These are phyloP conservation scores for Cladophialophora yegresii DNA, from an alignment of 2,329 filamentous ascomycete species.

Conservation along the genomic window DNA sequence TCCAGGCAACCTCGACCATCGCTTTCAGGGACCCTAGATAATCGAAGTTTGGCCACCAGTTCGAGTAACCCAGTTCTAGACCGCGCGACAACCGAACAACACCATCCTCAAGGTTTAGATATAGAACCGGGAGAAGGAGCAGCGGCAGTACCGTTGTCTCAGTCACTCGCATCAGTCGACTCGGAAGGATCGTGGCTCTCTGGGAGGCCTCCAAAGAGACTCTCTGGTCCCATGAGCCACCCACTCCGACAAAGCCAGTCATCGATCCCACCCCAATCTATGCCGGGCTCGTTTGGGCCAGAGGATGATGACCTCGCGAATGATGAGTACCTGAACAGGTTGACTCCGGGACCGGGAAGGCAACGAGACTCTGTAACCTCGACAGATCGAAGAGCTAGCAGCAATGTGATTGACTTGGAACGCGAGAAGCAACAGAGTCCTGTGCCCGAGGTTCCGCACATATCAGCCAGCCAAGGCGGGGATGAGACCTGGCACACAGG, in stretches of 20 bases:
- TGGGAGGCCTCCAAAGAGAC: slow-evolving; percentile 62
- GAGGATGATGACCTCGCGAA: slow-evolving; percentile 65
- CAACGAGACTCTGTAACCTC: slow-evolving; percentile 39
- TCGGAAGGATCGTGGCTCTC: slow-evolving; percentile 96
- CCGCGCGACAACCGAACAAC: slow-evolving; percentile 11
- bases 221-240: slow-evolving; percentile 49
- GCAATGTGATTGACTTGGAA: slow-evolving; percentile 60
- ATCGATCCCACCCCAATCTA: slow-evolving; percentile 44
- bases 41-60: slow-evolving; percentile 38
- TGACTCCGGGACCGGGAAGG: slow-evolving; percentile 53
- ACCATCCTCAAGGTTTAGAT: slow-evolving; percentile 24
- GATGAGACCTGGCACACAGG: slow-evolving; percentile 53
- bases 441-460: slow-evolving; percentile 35
- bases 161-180: slow-evolving; percentile 90
- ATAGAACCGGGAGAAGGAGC: slow-evolving; percentile 23
- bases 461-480: slow-evolving; percentile 36
- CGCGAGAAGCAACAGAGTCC: slow-evolving; percentile 52
- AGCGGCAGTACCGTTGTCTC: slow-evolving; percentile 58
- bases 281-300: slow-evolving; percentile 34
- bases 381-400: slow-evolving; percentile 46
- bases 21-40: slow-evolving; percentile 33
- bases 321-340: slow-evolving; percentile 71
- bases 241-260: slow-evolving; percentile 52
- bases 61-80: slow-evolving; percentile 34
- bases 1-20: slow-evolving; percentile 28